phyloP scores from a whole-genome alignment of 2,329 filamentous ascomycete genomes.

The Ophiostoma himal-ulmi region DNA sequence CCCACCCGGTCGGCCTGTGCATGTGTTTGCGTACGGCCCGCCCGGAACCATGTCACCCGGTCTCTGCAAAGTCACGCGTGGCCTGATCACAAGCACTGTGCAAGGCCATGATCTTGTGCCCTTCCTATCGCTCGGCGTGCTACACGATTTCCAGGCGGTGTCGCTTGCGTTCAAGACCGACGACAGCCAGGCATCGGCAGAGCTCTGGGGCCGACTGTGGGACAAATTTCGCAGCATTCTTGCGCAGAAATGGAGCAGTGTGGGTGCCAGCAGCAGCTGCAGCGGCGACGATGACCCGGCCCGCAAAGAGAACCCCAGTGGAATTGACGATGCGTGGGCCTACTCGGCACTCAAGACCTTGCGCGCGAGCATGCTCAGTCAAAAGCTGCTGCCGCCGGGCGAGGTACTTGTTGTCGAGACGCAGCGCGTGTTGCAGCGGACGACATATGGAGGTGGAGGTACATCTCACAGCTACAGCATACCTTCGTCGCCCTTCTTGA shows the following conservation, averaged over 20 bases:
- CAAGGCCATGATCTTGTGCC: constrained; percentile 71
- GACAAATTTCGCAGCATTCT: constrained; percentile 38
- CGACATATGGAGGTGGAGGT: constrained; percentile 49
- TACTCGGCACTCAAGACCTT: constrained; percentile 61
- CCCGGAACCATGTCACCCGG: constrained; percentile 66
- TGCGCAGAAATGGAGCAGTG: constrained; percentile 6
- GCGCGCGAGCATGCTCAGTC: constrained; percentile 60
- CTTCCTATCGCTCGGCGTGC: constrained; percentile 63
- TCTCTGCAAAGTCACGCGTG: constrained; percentile 63
- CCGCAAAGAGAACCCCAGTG: not conserved
- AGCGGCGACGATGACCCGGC: not conserved
- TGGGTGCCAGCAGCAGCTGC: not conserved
- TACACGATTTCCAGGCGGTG: constrained; percentile 69
- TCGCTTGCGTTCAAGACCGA: constrained; percentile 69
- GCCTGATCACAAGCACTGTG: constrained; percentile 67
- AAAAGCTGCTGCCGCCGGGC: constrained; percentile 67
- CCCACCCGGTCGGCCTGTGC: constrained; percentile 63
- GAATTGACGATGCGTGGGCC: constrained; percentile 52
- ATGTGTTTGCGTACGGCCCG: constrained; percentile 74
- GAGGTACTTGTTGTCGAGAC: constrained; percentile 70
- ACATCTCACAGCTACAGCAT: not conserved
- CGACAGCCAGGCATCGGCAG: constrained; percentile 58
- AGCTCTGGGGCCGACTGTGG: constrained; percentile 63
- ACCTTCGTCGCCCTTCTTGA: constrained; percentile 19
- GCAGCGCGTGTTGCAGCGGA: constrained; percentile 59